Conservation (phyloP, 2,329 filamentous ascomycete species). For the Lachnellula occidentalis region DNA sequence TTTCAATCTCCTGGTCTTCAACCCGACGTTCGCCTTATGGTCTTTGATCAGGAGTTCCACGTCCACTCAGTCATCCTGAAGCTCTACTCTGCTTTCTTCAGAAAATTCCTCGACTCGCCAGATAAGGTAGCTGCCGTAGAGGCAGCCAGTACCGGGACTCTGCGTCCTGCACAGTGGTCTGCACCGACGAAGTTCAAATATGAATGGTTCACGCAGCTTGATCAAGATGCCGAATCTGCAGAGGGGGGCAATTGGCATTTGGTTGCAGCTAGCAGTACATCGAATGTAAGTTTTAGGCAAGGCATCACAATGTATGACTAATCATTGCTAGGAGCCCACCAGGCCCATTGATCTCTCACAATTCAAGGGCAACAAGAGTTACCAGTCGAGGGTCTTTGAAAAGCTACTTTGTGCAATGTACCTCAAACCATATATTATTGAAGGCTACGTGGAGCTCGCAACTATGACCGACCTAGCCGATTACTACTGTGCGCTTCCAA, state of each 20-base stretch:
- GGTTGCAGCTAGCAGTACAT: neutral
- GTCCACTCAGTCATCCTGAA: conserved; percentile 3
- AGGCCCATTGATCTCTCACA: neutral
- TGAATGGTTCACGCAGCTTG: conserved; percentile 1
- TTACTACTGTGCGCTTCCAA: conserved; percentile 3
- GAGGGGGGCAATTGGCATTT: neutral
- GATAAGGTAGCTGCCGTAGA: neutral
- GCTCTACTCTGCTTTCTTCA: conserved; percentile 3
- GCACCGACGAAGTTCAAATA: neutral
- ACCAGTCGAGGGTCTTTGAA: neutral
- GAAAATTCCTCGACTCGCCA: conserved; percentile 1
- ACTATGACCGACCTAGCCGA: neutral
- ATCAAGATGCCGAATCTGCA: neutral
- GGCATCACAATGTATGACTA: neutral
- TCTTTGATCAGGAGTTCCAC: conserved; percentile 4
- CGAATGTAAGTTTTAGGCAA: neutral
- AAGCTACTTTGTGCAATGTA: neutral
- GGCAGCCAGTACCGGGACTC: neutral
- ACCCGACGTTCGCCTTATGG: neutral
- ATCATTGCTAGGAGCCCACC: neutral
- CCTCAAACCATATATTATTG: neutral
- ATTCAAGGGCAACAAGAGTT: neutral
- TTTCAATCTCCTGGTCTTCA: neutral
- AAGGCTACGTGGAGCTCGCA: neutral
- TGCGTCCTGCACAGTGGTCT: neutral